Evolutionary conservation across 2,329 filamentous ascomycete species (phyloP).

Genomic region (Xylaria sp.): DNA sequence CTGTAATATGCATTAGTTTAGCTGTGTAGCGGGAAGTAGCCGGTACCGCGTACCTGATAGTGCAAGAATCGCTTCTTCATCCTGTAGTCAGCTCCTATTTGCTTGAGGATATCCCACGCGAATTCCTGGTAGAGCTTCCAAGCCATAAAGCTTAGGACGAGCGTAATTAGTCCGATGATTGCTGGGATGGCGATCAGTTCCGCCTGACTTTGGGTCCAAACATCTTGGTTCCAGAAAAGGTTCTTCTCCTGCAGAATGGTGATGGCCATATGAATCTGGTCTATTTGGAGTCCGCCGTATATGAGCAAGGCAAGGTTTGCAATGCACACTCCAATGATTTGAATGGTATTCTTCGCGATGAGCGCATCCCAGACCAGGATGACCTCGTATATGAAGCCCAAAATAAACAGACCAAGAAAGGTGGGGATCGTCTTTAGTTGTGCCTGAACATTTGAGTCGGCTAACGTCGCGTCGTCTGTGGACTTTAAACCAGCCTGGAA

Average conservation of each 20-base stretch:
- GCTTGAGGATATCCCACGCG: slow-evolving; percentile 99
- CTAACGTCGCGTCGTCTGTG: slow-evolving; percentile 52
- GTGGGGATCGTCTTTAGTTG: slow-evolving; percentile 84
- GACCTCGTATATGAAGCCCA: slow-evolving; percentile 93
- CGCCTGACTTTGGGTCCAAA: slow-evolving; percentile 77
- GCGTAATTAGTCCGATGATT: slow-evolving; percentile 79
- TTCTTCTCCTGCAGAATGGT: slow-evolving; percentile 57
- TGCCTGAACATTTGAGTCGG: slow-evolving; percentile 57
- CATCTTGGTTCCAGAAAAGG: slow-evolving; percentile 58
- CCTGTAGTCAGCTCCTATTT: slow-evolving; percentile 94
- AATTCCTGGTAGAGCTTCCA: slow-evolving; percentile 99
- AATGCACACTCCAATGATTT: slow-evolving; percentile 92
- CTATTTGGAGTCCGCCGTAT: slow-evolving; percentile 91
- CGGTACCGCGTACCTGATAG: slow-evolving; percentile 77
- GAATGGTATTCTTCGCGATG: slow-evolving; percentile 96
- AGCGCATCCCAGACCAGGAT: slow-evolving; percentile 93
- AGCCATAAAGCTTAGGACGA: slow-evolving; percentile 78
- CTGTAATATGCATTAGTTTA: slow-evolving; percentile 57
- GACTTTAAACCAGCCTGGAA: slow-evolving; percentile 74
- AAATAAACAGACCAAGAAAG: slow-evolving; percentile 95
- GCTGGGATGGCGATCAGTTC: slow-evolving; percentile 87
- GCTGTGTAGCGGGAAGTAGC: not conserved
- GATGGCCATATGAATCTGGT: slow-evolving; percentile 85
- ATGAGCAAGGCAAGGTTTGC: slow-evolving; percentile 92
- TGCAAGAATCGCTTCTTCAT: slow-evolving; percentile 97